phyloP scores from a whole-genome alignment of 345 rosid species.

The Pugionium cornutum region DNA sequence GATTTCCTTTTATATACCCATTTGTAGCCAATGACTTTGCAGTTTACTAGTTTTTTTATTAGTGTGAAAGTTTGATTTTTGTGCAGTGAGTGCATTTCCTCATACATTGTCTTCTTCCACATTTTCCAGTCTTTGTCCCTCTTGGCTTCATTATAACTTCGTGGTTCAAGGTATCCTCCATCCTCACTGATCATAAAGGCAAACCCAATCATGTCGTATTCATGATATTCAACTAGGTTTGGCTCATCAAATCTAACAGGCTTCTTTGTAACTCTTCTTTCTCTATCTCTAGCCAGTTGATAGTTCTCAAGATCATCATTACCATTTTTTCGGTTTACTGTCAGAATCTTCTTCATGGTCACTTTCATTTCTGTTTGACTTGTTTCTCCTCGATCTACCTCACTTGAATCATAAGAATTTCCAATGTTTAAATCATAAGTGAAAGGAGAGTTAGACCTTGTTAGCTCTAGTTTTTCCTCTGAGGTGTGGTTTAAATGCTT shows the following conservation, averaged over 20 bases:
- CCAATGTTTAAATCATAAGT: no score
- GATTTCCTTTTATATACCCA: no score
- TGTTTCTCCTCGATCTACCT: no score
- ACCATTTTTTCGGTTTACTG: no score
- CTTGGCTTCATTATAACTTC: background rate
- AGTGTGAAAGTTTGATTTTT: background rate
- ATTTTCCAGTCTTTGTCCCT: background rate
- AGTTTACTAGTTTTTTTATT: background rate
- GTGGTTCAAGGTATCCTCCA: background rate
- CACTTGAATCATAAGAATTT: no score
- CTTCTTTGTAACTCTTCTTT: background rate
- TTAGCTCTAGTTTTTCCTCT: no score
- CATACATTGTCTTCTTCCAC: background rate
- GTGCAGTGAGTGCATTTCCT: background rate
- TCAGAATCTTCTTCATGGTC: no score
- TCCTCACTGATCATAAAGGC: background rate
- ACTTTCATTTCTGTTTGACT: no score
- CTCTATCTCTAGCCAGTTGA: background rate
- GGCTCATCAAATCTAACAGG: background rate
- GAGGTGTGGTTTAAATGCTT: background rate
- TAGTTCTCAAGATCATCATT: background rate
- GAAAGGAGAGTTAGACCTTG: no score
- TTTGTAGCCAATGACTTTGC: background rate
- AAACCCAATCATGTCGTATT: background rate
- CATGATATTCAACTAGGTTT: background rate